Percentiles rank a stretch among this genome's conserved stretches.
Conservation (phyloP, 768 basidiomycete species). For the Atractiella rhizophila region DNA sequence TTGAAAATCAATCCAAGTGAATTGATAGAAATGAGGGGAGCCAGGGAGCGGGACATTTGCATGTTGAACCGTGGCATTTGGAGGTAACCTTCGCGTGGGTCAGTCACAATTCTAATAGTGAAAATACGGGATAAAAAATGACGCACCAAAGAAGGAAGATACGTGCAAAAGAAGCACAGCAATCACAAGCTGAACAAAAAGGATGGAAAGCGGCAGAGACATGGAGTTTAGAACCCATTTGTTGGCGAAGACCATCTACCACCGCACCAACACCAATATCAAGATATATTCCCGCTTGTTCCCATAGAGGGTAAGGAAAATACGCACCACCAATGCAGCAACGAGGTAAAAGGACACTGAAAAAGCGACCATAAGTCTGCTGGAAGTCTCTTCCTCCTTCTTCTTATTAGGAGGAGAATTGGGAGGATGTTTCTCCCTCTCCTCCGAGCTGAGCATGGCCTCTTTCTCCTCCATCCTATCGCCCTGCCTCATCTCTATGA, state of each 20-base stretch:
- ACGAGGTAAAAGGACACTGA: constrained; percentile 61
- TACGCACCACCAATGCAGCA: constrained; percentile 49
- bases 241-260: constrained; percentile 76
- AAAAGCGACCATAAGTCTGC: constrained; percentile 14
- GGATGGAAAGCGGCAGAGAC: constrained; percentile 56
- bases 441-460: too few relatives aligned
- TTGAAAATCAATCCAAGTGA: constrained; percentile 11
- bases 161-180: constrained; percentile 48
- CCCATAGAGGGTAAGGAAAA: background rate
- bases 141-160: constrained; percentile 16
- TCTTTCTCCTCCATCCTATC: too few relatives aligned
- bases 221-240: constrained; percentile 60
- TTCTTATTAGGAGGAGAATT: too few relatives aligned
- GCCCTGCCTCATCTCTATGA: too few relatives aligned
- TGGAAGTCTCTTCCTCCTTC: constrained; percentile 6
- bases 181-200: constrained; percentile 52
- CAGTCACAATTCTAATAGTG: background rate
- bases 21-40: background rate
- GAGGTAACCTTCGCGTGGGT: constrained; percentile 28
- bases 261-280: background rate
- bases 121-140: background rate
- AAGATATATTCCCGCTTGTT: background rate
- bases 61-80: constrained; percentile 38
- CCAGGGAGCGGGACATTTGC: background rate
- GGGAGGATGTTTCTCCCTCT: too few relatives aligned